phyloP scores from a whole-genome alignment of 75 land plant species.

The Adiantum capillusveneris region DNA sequence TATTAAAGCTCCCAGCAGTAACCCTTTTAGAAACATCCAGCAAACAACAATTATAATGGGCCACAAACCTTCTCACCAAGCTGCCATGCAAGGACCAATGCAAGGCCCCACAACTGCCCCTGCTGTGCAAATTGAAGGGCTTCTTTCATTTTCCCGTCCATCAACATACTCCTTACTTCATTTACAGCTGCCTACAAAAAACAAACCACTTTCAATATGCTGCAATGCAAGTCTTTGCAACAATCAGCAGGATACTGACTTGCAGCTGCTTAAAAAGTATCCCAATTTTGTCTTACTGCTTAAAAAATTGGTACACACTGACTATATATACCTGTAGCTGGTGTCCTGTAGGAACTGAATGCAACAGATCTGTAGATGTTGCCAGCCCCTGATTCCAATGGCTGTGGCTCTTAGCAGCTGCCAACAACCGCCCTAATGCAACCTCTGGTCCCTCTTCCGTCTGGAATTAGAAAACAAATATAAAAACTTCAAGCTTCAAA shows the following conservation, averaged over 20 bases:
- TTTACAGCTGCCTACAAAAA: constrained; percentile 53
- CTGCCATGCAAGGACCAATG: constrained; percentile 84
- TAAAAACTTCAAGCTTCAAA: background rate
- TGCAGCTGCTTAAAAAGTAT: too few relatives aligned
- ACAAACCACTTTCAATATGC: background rate
- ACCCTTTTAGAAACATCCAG: too few relatives aligned
- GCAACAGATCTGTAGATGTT: constrained; percentile 39
- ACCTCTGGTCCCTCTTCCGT: constrained; percentile 79
- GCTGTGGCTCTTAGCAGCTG: constrained; percentile 41
- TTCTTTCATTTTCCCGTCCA: constrained; percentile 78
- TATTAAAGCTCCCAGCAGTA: too few relatives aligned
- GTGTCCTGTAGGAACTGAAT: constrained; percentile 58
- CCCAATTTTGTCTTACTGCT: too few relatives aligned
- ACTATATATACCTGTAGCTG: constrained; percentile 51
- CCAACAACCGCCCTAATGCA: constrained; percentile 81
- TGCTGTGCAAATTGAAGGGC: constrained; percentile 78
- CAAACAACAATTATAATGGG: background rate
- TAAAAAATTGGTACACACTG: background rate
- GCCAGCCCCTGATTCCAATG: constrained; percentile 25
- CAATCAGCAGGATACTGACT: too few relatives aligned
- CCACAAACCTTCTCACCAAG: constrained; percentile 75
- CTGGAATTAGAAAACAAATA: constrained; percentile 22
- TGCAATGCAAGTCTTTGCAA: too few relatives aligned
- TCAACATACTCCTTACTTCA: constrained; percentile 74
- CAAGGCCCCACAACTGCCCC: constrained; percentile 96